Base-by-base conservation (phyloP, 306 rosid species). In the Elaeagnus macrophylla region DNA sequence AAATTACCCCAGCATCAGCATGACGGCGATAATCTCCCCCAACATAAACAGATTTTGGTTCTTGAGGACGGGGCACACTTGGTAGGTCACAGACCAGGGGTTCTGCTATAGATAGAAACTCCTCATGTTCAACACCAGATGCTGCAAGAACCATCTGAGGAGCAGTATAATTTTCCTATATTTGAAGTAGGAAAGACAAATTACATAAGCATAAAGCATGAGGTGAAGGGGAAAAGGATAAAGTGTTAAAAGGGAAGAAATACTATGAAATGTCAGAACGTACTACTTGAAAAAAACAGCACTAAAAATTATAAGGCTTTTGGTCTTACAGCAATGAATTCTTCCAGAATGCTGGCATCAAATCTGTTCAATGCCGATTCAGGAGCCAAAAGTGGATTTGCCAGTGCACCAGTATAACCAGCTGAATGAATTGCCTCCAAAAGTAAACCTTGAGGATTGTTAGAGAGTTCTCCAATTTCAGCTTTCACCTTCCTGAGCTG, bases 101-200 rank as follows among this genome's bases (percentile, higher is more conserved):
- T 65, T 79, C 84, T 15, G 99, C 96, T 63, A 88, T 66, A 38
- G 94, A 82, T 36, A 87, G 15, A 63, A 93, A 76, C 71, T 93
- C 90, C 69, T 82, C 86, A 57, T 93, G 99, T 9, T 93, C 95
- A 41, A 88, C 86, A 54, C 99, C 99, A 40, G 81, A 77, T 60
- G 95, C 99, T 16, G 99, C 96, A 69, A 93, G 95, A 64, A 88
- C 99, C 74, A 93, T 79, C 68, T 94, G 74, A 52, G 95, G 88
- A 59, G 99, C 99, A 35, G 94, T 87, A 74, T 93, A 93, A 75
- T 93, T 83, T 57, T 93, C 96, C 99, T 93, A 75, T 59, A 61
- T 66, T 78, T 67, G 58, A 51, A 39, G 54, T 13, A 76, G 56
- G 49, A 32, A 19, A 45, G 43, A 66, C 62, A 46, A 69, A 53